These are phyloP conservation scores for Rhodotorula paludigena DNA, from an alignment of 768 basidiomycete species.

Conservation along the genomic window DNA sequence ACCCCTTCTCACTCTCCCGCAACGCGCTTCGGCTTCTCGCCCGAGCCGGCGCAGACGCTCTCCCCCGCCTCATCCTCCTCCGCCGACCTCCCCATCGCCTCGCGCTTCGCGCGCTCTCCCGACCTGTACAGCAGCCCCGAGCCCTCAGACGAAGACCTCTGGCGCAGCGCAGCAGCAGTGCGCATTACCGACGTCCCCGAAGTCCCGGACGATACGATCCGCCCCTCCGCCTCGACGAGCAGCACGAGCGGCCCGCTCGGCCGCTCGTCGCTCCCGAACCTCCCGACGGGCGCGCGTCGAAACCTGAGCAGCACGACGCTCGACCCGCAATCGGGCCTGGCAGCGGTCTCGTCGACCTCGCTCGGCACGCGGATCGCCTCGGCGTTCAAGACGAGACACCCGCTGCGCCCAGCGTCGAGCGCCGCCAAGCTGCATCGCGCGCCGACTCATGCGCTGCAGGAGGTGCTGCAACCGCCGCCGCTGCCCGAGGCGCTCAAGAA, in stretches of 20 bases:
- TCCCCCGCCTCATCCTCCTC: neutral
- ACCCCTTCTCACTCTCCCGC: neutral
- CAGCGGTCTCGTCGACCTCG: neutral
- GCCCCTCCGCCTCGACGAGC: neutral
- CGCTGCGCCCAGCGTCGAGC: slow-evolving; percentile 7
- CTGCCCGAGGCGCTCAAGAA: slow-evolving; percentile 80
- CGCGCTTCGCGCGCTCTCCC: slow-evolving; percentile 25
- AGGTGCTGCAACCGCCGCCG: slow-evolving; percentile 61
- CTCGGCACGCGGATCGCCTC: neutral
- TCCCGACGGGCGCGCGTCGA: neutral
- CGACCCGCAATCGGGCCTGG: no score
- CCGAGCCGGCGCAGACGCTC: neutral
- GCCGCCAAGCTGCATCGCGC: slow-evolving; percentile 27
- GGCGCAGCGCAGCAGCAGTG: no score
- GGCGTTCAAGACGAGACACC: neutral
- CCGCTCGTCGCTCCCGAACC: neutral
- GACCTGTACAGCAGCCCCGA: neutral
- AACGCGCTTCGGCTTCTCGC: neutral
- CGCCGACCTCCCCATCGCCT: slow-evolving; percentile 29
- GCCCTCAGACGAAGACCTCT: neutral
- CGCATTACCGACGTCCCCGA: neutral
- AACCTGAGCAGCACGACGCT: no score
- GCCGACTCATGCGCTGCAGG: slow-evolving; percentile 50
- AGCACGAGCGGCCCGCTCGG: neutral
- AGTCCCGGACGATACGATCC: no score